A percentile compares a stretch with the other conserved stretches of the same genome.
Conservation (phyloP, 2,329 filamentous ascomycete genomes). For the Colletotrichum tanaceti region DNA sequence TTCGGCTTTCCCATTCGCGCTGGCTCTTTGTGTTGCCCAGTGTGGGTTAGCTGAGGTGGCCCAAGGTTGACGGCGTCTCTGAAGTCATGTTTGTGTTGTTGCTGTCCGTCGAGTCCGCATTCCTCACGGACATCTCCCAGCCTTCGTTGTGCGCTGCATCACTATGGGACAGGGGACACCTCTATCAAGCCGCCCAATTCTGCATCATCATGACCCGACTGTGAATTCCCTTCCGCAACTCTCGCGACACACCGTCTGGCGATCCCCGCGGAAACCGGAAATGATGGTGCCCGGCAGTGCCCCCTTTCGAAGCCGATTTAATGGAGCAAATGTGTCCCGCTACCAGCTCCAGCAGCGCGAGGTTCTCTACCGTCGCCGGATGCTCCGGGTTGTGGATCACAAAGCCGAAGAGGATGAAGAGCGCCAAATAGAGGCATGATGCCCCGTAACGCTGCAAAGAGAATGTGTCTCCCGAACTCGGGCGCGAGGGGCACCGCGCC, state of each 20-base stretch:
- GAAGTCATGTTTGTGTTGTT: neutral
- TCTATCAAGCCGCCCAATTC: neutral
- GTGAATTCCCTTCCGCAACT: neutral
- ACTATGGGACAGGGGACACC: too few species aligned
- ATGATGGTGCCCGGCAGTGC: conserved; percentile 37
- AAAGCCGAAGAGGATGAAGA: conserved; percentile 44
- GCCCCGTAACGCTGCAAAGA: conserved; percentile 36
- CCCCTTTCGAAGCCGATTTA: conserved; percentile 32
- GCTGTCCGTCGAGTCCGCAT: neutral
- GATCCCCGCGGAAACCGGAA: conserved; percentile 34
- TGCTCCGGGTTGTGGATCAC: conserved; percentile 43
- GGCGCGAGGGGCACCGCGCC: conserved; percentile 48
- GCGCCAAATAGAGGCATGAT: conserved; percentile 40
- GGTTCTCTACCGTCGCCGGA: conserved; percentile 39
- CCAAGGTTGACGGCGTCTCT: neutral
- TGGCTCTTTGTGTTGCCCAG: neutral
- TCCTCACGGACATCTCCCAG: neutral
- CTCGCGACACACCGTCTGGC: conserved; percentile 6
- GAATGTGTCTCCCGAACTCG: conserved; percentile 39
- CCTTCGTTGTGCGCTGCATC: neutral
- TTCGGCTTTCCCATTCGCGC: neutral
- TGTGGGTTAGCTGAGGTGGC: neutral
- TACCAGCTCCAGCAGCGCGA: conserved; percentile 38
- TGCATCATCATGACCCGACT: neutral
- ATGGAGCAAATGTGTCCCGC: conserved; percentile 41